Percentiles rank a stretch among this genome's conserved stretches.
phyloP scores from a whole-genome alignment of 768 basidiomycete species.

The Clitopilus passeckerianus region DNA sequence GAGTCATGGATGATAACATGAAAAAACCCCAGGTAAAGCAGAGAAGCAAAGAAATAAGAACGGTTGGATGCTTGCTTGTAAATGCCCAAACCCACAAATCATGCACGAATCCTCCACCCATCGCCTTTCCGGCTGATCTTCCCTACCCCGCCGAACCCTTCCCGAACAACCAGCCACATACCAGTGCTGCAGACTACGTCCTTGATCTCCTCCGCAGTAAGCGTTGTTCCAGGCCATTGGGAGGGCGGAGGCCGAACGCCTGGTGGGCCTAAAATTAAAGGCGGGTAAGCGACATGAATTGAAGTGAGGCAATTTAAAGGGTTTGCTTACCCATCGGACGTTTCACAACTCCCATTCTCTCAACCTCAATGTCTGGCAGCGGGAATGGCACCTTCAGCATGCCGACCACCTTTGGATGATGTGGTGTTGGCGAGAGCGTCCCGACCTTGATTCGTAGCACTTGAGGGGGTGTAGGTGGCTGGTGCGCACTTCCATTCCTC shows the following conservation, averaged over 20 bases:
- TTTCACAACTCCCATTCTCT: conserved; percentile 47
- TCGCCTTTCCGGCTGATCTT: conserved; percentile 74
- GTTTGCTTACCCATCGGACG: conserved; percentile 36
- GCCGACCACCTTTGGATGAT: conserved; percentile 92
- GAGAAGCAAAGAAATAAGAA: background rate
- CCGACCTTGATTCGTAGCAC: conserved; percentile 63
- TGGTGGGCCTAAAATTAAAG: conserved; percentile 4
- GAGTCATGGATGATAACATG: background rate
- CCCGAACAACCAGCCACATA: conserved; percentile 88
- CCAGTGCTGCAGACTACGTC: conserved; percentile 86
- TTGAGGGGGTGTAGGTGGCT: conserved; percentile 17
- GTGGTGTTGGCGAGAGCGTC: conserved; percentile 86
- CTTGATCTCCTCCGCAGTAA: conserved; percentile 92
- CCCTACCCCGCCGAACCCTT: conserved; percentile 89
- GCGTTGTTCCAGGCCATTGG: conserved; percentile 40
- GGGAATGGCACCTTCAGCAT: conserved; percentile 90
- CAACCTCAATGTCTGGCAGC: conserved; percentile 76
- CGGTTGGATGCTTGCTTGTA: background rate
- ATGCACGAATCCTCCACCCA: conserved; percentile 72
- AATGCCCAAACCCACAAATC: conserved; percentile 1
- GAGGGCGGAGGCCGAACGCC: background rate
- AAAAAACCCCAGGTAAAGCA: background rate
- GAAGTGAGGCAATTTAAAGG: conserved; percentile 7
- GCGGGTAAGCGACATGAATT: background rate
- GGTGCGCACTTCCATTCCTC: conserved; percentile 4